A percentile compares a stretch with the other conserved stretches of the same genome.
These are phyloP conservation scores for Didymosphaeria variabile DNA, from an alignment of 2,329 filamentous ascomycete species.

Conservation along the genomic window DNA sequence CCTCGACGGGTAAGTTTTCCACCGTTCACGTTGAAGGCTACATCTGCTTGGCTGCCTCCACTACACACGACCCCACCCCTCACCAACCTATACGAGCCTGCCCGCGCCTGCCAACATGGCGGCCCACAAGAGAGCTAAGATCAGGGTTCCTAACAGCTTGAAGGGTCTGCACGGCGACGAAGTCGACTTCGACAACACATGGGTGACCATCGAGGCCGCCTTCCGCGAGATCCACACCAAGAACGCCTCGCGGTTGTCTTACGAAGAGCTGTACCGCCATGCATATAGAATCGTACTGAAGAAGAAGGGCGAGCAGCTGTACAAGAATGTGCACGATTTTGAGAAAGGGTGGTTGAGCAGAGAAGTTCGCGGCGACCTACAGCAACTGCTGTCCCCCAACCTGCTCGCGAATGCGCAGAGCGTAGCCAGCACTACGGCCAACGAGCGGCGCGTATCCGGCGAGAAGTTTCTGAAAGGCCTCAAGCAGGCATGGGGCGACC, in stretches of 20 bases:
- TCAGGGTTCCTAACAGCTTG: slow-evolving; percentile 14
- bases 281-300: slow-evolving; percentile 93
- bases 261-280: slow-evolving; percentile 93
- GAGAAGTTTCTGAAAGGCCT: slow-evolving; percentile 83
- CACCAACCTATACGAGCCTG: slow-evolving; percentile 11
- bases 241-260: slow-evolving; percentile 88
- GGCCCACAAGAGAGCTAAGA: neutral
- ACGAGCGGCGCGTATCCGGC: slow-evolving; percentile 80
- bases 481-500: slow-evolving; percentile 83
- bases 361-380: slow-evolving; percentile 76
- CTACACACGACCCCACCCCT: neutral
- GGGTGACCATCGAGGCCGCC: slow-evolving; percentile 78
- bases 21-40: neutral
- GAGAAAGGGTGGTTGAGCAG: slow-evolving; percentile 82
- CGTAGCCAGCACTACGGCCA: slow-evolving; percentile 67
- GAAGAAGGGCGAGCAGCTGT: slow-evolving; percentile 84
- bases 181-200: slow-evolving; percentile 85
- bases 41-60: slow-evolving; percentile 19
- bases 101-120: neutral
- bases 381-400: slow-evolving; percentile 73
- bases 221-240: slow-evolving; percentile 90
- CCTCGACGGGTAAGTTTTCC: slow-evolving; percentile 69
- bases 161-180: slow-evolving; percentile 69
- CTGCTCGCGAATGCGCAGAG: slow-evolving; percentile 66
- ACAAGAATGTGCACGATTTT: slow-evolving; percentile 80